Evolutionary conservation across 2,329 filamentous ascomycete species (phyloP), one percentile per base, ranked within the genome.

Genomic region (Alternaria arborescens): DNA sequence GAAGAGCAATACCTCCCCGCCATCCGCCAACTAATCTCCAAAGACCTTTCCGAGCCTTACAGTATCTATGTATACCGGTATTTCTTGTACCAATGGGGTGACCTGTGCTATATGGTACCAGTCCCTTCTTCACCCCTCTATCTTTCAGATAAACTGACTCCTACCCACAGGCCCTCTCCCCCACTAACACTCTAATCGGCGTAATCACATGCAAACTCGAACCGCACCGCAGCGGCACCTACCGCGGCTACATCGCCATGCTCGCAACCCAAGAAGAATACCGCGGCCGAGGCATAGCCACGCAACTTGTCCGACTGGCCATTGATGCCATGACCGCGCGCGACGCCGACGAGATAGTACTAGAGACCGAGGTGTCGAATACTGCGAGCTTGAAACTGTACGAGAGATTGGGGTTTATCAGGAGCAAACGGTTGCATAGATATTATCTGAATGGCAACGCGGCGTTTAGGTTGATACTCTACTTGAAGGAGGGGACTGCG

Each of bases 31-130:
- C 82, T 99, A 75, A 99, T 99, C 73, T 95, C 94, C 44, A 97
- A 94, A 73, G 95, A 98, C 77, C 86, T 99, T 51, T 98, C 94
- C 70, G 95, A 99, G 79, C 95, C 95, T 1, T 99, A 99, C 79
- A 98, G 94, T 81, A 98, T 99, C 77, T 99, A 99, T 82, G 95
- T 99, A 60, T 99, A 98, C 79, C 89, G 95, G 32, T 99, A 99
- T 79, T 99, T 99, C 73, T 83, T 99, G 18, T 97, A 96, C 76
- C 93, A 98, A 86, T 99, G 95, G 95, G 91, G 92, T 5, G 91
- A 98, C 75, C 83, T 99, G n/a, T 99, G 95, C 80, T 98, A 93
- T 80, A 92, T 98, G 89, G 93, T 94, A 81, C 36, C 24, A 18
- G 3, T 46, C 32, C 28, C 16, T 10, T 12, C 44, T 28, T 36